Base-by-base conservation (phyloP, 2,329 filamentous ascomycete genomes). In the Microthyrium microscopicum region DNA sequence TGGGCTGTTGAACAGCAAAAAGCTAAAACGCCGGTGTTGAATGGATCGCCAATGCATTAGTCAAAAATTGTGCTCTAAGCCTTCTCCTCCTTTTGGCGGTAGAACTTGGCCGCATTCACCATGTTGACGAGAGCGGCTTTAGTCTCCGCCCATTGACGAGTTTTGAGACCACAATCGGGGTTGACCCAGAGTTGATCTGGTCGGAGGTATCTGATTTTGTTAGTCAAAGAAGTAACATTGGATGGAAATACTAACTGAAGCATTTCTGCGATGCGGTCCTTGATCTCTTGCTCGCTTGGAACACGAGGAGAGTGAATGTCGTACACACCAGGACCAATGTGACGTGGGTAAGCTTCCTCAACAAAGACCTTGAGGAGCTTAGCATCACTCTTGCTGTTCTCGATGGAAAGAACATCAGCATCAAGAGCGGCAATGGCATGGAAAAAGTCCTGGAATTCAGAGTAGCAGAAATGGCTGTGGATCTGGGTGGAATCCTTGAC, bases 361-460 rank as follows among this genome's bases (percentile, higher is more conserved):
- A 94, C 82, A 57, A 98, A 98, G 61, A 98, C 89, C 66, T 87
- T 80, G 57, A 98, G 79, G 48, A 98, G 77, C 79, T 98, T 98
- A 56, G 89, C 89, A 54, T 98, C 89, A 50, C 82, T 92, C 79
- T 98, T 98, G 79, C 81, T 91, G 82, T 98, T 98, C 78, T 98
- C 89, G 50, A 98, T 98, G 55, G 82, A 92, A 52, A 98, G 77
- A 43, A 98, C 89, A 63, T 98, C 89, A 42, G 89, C 87, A 57
- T 98, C 89, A 44, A 98, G 78, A 41, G 89, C 87, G 44, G 89
- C 83, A 50, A 98, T 98, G 64, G 89, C 89, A 66, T 95, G 83
- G 84, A 98, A 98, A 74, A 98, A 98, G 71, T 98, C 89, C 68
- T 98, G 89, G 82, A 98, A 98, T 73, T 98, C 89, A 34, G 89